phyloP scores from a whole-genome alignment of 208 protist genomes.

The Trichomonas tenax region DNA sequence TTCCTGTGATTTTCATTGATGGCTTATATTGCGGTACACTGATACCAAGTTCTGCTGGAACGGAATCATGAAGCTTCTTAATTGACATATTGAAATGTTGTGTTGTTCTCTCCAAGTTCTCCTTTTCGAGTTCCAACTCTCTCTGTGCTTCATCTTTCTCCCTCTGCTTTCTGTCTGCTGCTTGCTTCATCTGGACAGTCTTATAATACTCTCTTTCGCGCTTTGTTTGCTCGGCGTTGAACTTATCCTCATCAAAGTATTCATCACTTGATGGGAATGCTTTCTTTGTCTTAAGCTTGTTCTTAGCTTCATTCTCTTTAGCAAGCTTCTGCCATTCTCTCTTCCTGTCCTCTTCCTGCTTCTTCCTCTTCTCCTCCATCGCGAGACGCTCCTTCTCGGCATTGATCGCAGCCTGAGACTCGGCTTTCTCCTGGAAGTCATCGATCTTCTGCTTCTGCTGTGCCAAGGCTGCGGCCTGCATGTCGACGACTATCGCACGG shows the following conservation, averaged over 20 bases:
- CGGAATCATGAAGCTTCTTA: not conserved
- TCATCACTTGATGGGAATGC: not conserved
- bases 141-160: not conserved
- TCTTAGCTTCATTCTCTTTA: not conserved
- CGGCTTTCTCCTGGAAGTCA: not conserved
- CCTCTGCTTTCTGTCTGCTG: not conserved
- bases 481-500: not conserved
- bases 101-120: not conserved
- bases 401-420: not conserved
- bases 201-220: not conserved
- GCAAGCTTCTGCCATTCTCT: not conserved
- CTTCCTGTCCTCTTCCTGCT: not conserved
- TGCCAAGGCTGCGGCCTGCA: not conserved
- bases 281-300: not conserved
- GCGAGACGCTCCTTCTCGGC: not conserved
- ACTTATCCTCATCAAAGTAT: not conserved
- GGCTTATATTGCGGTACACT: not conserved
- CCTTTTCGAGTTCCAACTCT: not conserved
- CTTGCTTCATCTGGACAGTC: not conserved
- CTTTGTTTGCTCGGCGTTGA: not conserved
- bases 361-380: not conserved
- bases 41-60: not conserved
- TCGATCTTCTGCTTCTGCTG: not conserved
- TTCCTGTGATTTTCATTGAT: not conserved
- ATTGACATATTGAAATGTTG: not conserved